Evolutionary conservation across 371 early-diverging fungal species (phyloP).

Genomic region (Nematocida ausubeli): DNA sequence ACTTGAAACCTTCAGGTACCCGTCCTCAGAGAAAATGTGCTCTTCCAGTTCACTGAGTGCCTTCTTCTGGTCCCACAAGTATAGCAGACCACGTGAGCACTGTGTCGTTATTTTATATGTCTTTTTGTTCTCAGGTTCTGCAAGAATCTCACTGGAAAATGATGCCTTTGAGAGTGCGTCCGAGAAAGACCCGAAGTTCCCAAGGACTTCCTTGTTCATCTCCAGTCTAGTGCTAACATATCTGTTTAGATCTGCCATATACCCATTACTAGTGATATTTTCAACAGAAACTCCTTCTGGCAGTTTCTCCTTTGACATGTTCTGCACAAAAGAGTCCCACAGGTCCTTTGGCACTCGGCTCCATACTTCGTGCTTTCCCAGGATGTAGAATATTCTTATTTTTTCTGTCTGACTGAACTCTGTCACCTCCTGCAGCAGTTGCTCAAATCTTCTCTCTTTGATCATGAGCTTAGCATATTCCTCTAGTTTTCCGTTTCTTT

Average conservation of each 20-base stretch:
- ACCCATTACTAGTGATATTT: background rate
- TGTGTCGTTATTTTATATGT: constrained; percentile 48
- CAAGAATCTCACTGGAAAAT: constrained; percentile 18
- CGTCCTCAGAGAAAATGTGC: constrained; percentile 57
- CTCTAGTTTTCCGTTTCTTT: constrained; percentile 35
- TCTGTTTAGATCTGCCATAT: constrained; percentile 32
- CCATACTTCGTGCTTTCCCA: constrained; percentile 30
- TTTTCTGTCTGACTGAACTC: background rate
- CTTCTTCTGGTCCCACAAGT: constrained; percentile 58
- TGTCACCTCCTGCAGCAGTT: background rate
- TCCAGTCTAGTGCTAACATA: constrained; percentile 39
- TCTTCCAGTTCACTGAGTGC: constrained; percentile 60
- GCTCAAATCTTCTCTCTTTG: constrained; percentile 6
- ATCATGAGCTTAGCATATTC: constrained; percentile 32
- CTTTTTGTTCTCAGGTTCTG: constrained; percentile 47
- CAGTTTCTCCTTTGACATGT: background rate
- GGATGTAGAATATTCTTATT: constrained; percentile 35
- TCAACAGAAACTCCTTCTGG: background rate
- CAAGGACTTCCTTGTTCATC: background rate
- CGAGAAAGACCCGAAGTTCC: constrained; percentile 33
- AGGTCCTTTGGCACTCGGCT: background rate
- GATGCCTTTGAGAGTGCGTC: constrained; percentile 49
- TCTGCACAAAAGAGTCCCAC: background rate
- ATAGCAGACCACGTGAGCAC: constrained; percentile 57
- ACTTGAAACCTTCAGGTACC: constrained; percentile 44